Evolutionary conservation across 2,329 filamentous ascomycete species (phyloP), one percentile per base, ranked within the genome.

Genomic region (Diaporthe longicolla): DNA sequence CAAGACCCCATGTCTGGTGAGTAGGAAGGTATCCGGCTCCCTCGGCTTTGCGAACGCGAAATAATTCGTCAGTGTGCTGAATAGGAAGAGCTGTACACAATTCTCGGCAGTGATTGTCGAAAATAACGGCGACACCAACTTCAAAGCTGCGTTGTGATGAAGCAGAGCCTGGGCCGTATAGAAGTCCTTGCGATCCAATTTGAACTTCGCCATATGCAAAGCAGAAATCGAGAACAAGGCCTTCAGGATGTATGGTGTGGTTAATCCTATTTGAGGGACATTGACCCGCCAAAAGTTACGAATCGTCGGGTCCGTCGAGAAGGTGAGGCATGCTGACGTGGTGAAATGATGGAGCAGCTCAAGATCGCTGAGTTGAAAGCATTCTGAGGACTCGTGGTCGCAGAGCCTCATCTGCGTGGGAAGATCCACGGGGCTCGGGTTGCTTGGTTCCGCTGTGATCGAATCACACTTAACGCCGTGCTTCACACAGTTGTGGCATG

Each of bases 281-380:
- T 57, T 57, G 10, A 57, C 54, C 26, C 54, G 54, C 54, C 54
- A 57, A 19, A 57, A 57, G 54, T 57, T 57, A 19, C 54, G 54
- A 57, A 35, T 10, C 54, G 35, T 57, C 19, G 54, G 54, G 54
- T 57, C 54, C 17, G 26, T 35, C 29, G 54, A 57, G n/a, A 57
- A 57, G 29, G 54, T 57, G 19, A 57, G 29, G n/a, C 54, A 57
- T 57, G 54, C 54, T 35, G 54, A 57, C 26, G 54, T 57, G 7
- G 54, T 57, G 29, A 35, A 57, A 21, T 57, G 54, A 57, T 57
- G 54, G 11, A 57, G 26, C 29, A 57, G 35, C 54, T 57, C 54
- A 13, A 57, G 26, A 26, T 57, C 29, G 54, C 21, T 35, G 26
- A 57, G 54, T 35, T 9, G 32, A 29, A 57, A 57, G 9, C 24